Evolutionary conservation across 345 rosid genomes (phyloP), one percentile per base, ranked within the genome.

Genomic region (Cardamine chenopodiifolia): DNA sequence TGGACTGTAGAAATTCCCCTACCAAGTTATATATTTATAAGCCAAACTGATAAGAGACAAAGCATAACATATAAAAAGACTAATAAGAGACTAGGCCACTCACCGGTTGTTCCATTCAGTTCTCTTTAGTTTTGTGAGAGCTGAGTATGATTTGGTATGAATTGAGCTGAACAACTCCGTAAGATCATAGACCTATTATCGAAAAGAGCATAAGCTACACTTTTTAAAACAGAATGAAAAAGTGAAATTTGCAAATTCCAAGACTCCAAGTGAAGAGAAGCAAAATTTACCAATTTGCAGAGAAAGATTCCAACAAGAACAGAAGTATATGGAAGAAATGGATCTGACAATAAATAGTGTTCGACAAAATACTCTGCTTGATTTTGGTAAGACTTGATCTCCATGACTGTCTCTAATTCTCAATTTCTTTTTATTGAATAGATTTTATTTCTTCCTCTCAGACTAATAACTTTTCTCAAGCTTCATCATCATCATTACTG

Each of bases 101-200:
- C 74, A 89, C 98, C 97, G 82, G 53, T 93, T 91, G 75, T 89
- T 91, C 98, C 98, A 93, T 69, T 93, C 97, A 54, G 83, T 66
- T 45, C 85, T 83, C 62, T 93, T 89, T 29, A 79, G 44, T 71
- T 88, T 86, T 29, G 91, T 78, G 45, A 93, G 89, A 70, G 78
- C 77, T 57, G 82, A 34, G 66, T 85, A 93, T 32, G 87, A 64
- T 83, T 83, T 91, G 76, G 82, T 73, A 78, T 88, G 86, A 79
- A 82, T 75, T 59, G 74, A 77, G 74, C 97, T 91, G 70, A 87
- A 59, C 60, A 86, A 63, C 37, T 87, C 83, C 8, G 86, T 67
- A 64, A 89, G 83, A 83, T 91, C 97, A 79, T 88, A 88, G 14
- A 72, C 89, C 98, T 93, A 73, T 15, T n/a, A 72, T 14, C 15